Percentiles rank a stretch among this genome's conserved stretches.
Conservation (phyloP, 768 basidiomycete species). For the Lactifluus piperatus region DNA sequence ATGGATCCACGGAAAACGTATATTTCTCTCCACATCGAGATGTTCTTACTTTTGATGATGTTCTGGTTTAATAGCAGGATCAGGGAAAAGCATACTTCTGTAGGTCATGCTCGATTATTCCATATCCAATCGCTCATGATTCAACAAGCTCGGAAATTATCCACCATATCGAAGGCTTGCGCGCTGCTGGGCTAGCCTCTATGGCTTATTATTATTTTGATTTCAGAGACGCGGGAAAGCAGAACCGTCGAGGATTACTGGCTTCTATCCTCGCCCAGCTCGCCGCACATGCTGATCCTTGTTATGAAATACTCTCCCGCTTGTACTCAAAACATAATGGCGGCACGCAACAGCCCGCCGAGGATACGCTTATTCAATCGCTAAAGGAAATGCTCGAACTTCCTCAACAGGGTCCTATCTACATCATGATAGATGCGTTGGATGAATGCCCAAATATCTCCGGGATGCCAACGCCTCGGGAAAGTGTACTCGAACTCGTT, state of each 20-base stretch:
- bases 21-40: no score
- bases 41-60: no score
- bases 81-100: background rate
- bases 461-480: background rate
- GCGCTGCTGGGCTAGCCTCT: background rate
- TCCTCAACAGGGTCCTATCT: background rate
- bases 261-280: background rate
- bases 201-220: background rate
- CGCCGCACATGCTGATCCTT: background rate
- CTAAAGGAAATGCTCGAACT: background rate
- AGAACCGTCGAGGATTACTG: background rate
- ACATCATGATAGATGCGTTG: background rate
- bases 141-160: background rate
- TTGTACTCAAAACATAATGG: background rate
- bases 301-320: background rate
- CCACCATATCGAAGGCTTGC: background rate
- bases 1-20: no score
- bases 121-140: fast-evolving
- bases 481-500: background rate
- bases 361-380: background rate
- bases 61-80: background rate
- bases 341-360: background rate
- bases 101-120: background rate
- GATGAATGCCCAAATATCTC: constrained; percentile 4
- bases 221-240: background rate